Base-by-base conservation (phyloP, 2,329 filamentous ascomycete species). In the Aureobasidium namibiae region DNA sequence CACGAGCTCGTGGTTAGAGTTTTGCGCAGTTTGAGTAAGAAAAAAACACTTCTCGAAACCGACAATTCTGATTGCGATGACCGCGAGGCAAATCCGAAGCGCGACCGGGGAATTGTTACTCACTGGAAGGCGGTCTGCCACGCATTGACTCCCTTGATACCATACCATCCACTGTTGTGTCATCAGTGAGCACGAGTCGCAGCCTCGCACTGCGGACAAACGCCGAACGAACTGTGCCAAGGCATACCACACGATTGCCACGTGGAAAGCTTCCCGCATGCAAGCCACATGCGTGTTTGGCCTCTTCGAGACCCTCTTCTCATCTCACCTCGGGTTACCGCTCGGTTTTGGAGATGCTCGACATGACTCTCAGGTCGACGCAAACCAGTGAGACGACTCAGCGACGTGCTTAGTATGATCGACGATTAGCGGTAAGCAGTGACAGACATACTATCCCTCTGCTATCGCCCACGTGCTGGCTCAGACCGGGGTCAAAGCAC, bases 241-340 rank as follows among this genome's bases (percentile, higher is more conserved):
- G 48, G 38, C 18, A 21, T 18, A 7, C 50, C 50, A 54, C 50
- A 38, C 26, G 38, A 38, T 4, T 10, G 39, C 52, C 52, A 56
- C 39, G 52, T 45, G 52, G 52, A 33, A 33, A 31, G 7, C 18
- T 18, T 16, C 5, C 16, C 3, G 18, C 33, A 42, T 56, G 29
- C 39, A 56, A 56, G 52, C 52, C 52, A 56, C 52, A 56, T 56
- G 52, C 52, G 52, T 56, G 39, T 16, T 26, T 13, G 39, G 14
- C 39, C 29, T 18, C n/a, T 56, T 36, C 9, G 29, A 45, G 39
- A 23, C 26, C n/a, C 31, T n/a, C 16, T 2, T 16, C 39, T 34
- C 52, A 14, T 56, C 52, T 56, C 26, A 24, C 29, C n/a, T 9
- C 0, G 2, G 13, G 16, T 38, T 7, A 26, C 42, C 23, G 5